Evolutionary conservation across 352 stramenopile species (phyloP), one percentile per base, ranked within the genome.

Genomic region (Phytophthora tentaculata): DNA sequence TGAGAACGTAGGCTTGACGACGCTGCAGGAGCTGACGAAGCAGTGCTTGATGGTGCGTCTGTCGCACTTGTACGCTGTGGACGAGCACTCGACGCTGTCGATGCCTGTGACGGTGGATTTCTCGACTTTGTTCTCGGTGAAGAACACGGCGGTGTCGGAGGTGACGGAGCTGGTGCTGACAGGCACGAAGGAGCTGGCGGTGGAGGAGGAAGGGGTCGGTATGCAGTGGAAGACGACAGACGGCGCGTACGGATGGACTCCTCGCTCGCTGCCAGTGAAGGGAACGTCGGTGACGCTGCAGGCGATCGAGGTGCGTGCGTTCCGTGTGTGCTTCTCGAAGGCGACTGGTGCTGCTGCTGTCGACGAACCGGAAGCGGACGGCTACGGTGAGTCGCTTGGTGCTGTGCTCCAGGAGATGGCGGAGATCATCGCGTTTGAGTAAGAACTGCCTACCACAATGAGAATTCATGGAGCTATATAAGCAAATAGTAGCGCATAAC

Each of bases 301-400:
- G 48, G 77, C 96, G 19, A 97, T 98, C 74, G 94, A 98, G 57
- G 96, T 99, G 51, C 87, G 92, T 58, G 97, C 93, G 0, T 99
- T 98, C 77, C 81, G 87, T 50, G 60, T 96, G 47, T 86, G 76
- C 59, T 91, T 93, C 55, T 47, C 49, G 5, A 77, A 78, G 55
- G 43, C 28, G 24, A 2, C 13, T 43, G 43, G 44, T 8, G 2
- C 13, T 47, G 39, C 6, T 26, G 24, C n/a, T 35, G 20, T 55
- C 16, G 26, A 64, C 16, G 39, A 55, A 19, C 16, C 8, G 16
- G 26, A 61, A 32, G 19, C 24, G 1, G 50, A 67, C 28, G 56
- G 19, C 29, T 70, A 71, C 16, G 67, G 56, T 28, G 57, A 69
- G 3, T 68, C 63, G 43, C 67, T 82, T 19, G 53, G 58, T 50